A percentile compares a stretch with the other conserved stretches of the same genome.
Evolutionary conservation across 208 protist genomes (phyloP).

Genomic region (Trypanosoma cruzi): DNA sequence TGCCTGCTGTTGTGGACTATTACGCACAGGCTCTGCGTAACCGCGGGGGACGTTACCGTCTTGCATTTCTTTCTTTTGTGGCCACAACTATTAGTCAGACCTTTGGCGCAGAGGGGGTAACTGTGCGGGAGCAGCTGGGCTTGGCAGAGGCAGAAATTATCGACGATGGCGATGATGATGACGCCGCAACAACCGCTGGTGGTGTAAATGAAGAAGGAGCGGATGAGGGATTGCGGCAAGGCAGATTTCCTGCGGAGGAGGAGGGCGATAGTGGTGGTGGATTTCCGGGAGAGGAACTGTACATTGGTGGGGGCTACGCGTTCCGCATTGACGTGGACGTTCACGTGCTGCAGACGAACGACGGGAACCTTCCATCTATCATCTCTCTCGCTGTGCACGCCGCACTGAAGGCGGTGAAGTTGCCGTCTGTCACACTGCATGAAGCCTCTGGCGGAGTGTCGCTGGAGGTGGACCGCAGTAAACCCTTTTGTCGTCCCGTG

Average conservation of each 20-base stretch:
- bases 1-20: conserved; percentile 58
- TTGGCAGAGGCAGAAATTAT: conserved; percentile 67
- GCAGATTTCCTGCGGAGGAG: not conserved
- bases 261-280: conserved; percentile 5
- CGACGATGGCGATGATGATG: conserved; percentile 27
- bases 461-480: conserved; percentile 72
- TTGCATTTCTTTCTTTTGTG: conserved; percentile 57
- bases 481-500: conserved; percentile 50
- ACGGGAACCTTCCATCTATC: conserved; percentile 58
- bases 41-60: conserved; percentile 52
- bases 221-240: not conserved
- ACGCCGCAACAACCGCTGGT: not conserved
- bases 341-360: conserved; percentile 63
- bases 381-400: conserved; percentile 66
- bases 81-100: conserved; percentile 56
- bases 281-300: conserved; percentile 63
- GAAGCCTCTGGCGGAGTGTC: conserved; percentile 48
- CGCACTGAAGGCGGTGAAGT: conserved; percentile 49
- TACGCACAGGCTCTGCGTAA: conserved; percentile 64
- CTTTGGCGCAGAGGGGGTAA: conserved; percentile 66
- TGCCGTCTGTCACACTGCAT: conserved; percentile 74
- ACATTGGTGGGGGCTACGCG: conserved; percentile 75
- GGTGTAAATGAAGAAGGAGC: conserved; percentile 7
- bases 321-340: conserved; percentile 86
- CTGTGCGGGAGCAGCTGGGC: conserved; percentile 51